Percentiles rank a stretch among this genome's conserved stretches.
phyloP scores from a whole-genome alignment of 495 filamentous ascomycete species.

The Penicillium macrosclerotiorum region DNA sequence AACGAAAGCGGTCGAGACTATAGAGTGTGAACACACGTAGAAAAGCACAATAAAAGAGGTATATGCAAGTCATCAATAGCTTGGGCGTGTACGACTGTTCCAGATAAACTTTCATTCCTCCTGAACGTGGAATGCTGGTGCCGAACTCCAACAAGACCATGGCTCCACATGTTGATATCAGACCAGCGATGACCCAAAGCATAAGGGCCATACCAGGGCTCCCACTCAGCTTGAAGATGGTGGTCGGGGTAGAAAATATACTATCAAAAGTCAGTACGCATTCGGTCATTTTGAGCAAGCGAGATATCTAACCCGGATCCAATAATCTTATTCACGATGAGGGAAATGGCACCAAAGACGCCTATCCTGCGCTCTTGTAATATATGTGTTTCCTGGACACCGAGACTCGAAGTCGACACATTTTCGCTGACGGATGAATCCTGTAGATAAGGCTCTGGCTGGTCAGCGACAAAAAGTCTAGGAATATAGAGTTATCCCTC shows the following conservation, averaged over 20 bases:
- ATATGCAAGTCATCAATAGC: constrained; percentile 54
- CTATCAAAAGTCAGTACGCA: constrained; percentile 21
- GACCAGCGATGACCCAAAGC: constrained; percentile 60
- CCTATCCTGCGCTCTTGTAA: constrained; percentile 27
- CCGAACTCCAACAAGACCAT: constrained; percentile 64
- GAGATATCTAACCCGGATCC: constrained; percentile 21
- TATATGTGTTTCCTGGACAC: constrained; percentile 19
- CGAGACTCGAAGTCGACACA: constrained; percentile 4
- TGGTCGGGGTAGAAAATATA: constrained; percentile 68
- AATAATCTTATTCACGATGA: constrained; percentile 29
- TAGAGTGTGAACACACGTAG: constrained; percentile 11
- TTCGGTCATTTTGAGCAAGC: background rate
- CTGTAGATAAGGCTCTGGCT: background rate
- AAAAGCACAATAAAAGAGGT: constrained; percentile 27
- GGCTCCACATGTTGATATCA: constrained; percentile 56
- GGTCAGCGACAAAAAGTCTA: background rate
- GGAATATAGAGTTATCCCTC: background rate
- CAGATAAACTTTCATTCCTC: constrained; percentile 70
- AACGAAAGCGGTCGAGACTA: background rate
- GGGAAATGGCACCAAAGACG: constrained; percentile 21
- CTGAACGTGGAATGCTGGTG: constrained; percentile 62
- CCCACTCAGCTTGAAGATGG: constrained; percentile 57
- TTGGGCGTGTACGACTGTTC: constrained; percentile 51
- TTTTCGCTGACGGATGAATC: constrained; percentile 3
- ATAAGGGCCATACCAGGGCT: constrained; percentile 61